These are phyloP conservation scores for Clathrospora elynae DNA, from an alignment of 2,329 filamentous ascomycete genomes.

Conservation along the genomic window DNA sequence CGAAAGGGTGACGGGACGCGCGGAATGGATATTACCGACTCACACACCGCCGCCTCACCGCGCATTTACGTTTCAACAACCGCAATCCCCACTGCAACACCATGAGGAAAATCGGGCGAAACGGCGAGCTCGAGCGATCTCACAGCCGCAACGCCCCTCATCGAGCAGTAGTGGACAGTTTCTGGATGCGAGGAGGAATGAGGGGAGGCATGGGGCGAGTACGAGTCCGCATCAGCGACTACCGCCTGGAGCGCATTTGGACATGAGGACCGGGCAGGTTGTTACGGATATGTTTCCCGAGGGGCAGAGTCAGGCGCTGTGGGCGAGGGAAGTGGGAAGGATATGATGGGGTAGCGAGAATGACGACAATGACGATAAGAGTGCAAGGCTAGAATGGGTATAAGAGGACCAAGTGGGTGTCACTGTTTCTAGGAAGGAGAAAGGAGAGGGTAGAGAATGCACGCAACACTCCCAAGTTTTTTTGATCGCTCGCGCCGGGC, in stretches of 20 bases:
- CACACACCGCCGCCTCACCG: conserved; percentile 3
- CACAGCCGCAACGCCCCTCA: conserved; percentile 9
- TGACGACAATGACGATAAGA: no score
- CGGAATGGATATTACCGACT: conserved; percentile 62
- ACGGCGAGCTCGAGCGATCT: conserved; percentile 4
- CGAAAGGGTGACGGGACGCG: conserved; percentile 63
- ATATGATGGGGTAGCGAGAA: conserved; percentile 2
- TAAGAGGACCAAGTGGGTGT: no score
- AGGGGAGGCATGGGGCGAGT: conserved; percentile 2
- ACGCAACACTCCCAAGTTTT: no score
- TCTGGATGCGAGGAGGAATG: conserved; percentile 5
- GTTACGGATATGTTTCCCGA: conserved; percentile 22
- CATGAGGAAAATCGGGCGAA: conserved; percentile 5
- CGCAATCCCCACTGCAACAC: conserved; percentile 1
- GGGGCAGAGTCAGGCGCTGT: conserved; percentile 8
- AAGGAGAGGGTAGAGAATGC: no score
- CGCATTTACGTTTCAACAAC: conserved; percentile 5
- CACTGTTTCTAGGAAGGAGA: no score
- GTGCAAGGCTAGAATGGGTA: no score
- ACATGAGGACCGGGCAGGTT: conserved; percentile 23
- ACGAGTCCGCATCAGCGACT: conserved; percentile 11
- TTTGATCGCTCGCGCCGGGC: no score
- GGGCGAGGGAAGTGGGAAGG: conserved; percentile 12
- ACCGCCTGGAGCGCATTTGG: conserved; percentile 20
- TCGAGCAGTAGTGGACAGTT: conserved; percentile 2